A percentile compares a stretch with the other conserved stretches of the same genome.
phyloP scores from a whole-genome alignment of 345 rosid genomes.

The Mercurialis annua region DNA sequence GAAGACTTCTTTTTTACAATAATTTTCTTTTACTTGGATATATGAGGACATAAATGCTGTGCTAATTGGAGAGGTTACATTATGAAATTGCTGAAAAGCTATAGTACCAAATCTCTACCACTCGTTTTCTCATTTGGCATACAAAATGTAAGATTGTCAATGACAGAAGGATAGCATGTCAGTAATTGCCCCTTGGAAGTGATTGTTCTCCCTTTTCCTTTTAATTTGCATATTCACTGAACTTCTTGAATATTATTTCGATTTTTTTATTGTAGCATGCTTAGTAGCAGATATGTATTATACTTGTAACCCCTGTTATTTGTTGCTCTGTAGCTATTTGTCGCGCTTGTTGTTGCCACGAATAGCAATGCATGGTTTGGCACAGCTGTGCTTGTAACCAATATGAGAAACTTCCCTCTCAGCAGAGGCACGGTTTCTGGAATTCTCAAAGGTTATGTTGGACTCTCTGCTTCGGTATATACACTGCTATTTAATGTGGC shows the following conservation, averaged over 20 bases:
- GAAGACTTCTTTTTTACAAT: no score
- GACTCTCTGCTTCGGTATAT: constrained; percentile 74
- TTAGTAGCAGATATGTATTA: constrained; percentile 3
- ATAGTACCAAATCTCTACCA: no score
- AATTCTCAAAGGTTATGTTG: constrained; percentile 83
- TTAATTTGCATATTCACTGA: neutral
- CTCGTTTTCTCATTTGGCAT: neutral
- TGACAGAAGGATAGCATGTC: neutral
- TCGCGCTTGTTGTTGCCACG: constrained; percentile 66
- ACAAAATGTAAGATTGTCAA: neutral
- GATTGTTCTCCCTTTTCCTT: neutral
- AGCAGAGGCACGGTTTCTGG: constrained; percentile 80
- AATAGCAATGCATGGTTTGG: constrained; percentile 86
- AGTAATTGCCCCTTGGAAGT: neutral
- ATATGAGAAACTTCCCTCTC: constrained; percentile 89
- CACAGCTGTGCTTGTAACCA: constrained; percentile 84
- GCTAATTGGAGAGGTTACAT: no score
- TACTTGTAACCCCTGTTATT: neutral
- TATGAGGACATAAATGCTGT: no score
- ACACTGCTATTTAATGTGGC: constrained; percentile 65
- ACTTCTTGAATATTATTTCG: neutral
- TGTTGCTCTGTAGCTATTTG: constrained; percentile 56
- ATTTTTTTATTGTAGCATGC: neutral
- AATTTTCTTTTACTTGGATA: no score
- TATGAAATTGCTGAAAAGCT: no score